Evolutionary conservation across 352 stramenopile genomes (phyloP), one percentile per base, ranked within the genome.

Genomic region (Phytophthora meadii): DNA sequence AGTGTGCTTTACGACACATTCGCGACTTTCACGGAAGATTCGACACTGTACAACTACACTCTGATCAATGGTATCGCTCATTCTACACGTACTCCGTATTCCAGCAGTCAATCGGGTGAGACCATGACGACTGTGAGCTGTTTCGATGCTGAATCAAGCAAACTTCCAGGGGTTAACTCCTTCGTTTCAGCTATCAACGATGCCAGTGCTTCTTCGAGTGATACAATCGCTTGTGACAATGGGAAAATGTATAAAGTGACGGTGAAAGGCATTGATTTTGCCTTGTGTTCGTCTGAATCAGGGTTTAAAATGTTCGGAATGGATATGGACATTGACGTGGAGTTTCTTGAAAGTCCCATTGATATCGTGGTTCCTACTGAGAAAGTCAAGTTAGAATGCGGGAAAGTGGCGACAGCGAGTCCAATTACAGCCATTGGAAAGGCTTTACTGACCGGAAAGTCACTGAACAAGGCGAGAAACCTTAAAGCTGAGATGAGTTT

Each of bases 1-100:
- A 63, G 32, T 12, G 61, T 81, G 19, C 47, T 69, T 7, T 81
- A 71, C 48, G 59, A 76, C 42, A 54, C 34, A 7, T 67, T 69
- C 46, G 39, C 64, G n/a, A 61, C 54, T 3, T 63, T 70, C 27
- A 58, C 54, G 22, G 70, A 66, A 17, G 53, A 62, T 12, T 30
- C n/a, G 11, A 61, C 45, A 1, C 27, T 56, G 9, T 59, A 72
- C 17, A 70, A 70, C 46, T 75, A 75, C 57, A 65, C 55, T 17
- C 36, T 77, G 9, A 36, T 79, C 3, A 41, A 72, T 36, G 56
- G 68, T 17, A 27, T 71, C n/a, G 52, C 70, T 1, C 71, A 70
- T 62, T 28, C 48, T 2, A 44, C 57, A 7, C 61, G 37, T 7
- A 65, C 54, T 32, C 34, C 54, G 0, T 64, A 51, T 5, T 50